phyloP scores from a whole-genome alignment of 2,329 filamentous ascomycete genomes.

The Talaromyces rugulosus region DNA sequence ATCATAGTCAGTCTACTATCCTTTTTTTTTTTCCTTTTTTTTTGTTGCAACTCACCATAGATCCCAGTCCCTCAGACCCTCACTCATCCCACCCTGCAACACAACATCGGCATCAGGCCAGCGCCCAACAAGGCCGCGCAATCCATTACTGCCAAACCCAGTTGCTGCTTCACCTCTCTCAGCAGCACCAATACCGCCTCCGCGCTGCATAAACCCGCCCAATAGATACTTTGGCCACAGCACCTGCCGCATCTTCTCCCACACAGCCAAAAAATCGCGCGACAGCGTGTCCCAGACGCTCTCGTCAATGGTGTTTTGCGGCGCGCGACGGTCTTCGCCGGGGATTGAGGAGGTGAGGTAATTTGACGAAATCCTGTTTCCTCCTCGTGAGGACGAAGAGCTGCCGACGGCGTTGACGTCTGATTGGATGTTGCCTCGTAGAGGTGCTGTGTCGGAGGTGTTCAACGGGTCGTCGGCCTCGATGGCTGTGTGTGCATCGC shows the following conservation, averaged over 20 bases:
- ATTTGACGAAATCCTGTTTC: slow-evolving; percentile 59
- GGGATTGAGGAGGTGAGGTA: slow-evolving; percentile 87
- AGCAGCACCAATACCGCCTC: slow-evolving; percentile 51
- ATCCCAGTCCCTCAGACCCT: slow-evolving; percentile 93
- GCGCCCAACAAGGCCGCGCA: slow-evolving; percentile 56
- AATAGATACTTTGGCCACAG: slow-evolving; percentile 94
- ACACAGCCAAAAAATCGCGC: slow-evolving; percentile 85
- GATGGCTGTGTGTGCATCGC: slow-evolving; percentile 55
- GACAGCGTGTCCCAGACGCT: slow-evolving; percentile 95
- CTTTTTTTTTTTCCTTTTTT: not conserved
- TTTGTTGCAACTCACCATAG: slow-evolving; percentile 58
- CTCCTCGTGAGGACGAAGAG: slow-evolving; percentile 37
- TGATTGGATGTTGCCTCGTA: slow-evolving; percentile 77
- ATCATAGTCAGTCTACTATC: slow-evolving; percentile 1
- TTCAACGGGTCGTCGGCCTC: slow-evolving; percentile 86
- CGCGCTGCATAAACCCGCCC: slow-evolving; percentile 58
- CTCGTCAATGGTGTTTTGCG: slow-evolving; percentile 93
- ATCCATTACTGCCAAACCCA: slow-evolving; percentile 39
- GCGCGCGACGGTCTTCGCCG: slow-evolving; percentile 85
- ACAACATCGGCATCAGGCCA: slow-evolving; percentile 67
- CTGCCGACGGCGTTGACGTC: slow-evolving; percentile 28
- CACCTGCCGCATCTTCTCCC: slow-evolving; percentile 97
- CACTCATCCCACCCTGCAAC: slow-evolving; percentile 71
- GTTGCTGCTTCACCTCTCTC: slow-evolving; percentile 51
- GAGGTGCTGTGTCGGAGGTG: slow-evolving; percentile 68